phyloP scores from a whole-genome alignment of 306 rosid species.

The Lathyrus oleraceus region DNA sequence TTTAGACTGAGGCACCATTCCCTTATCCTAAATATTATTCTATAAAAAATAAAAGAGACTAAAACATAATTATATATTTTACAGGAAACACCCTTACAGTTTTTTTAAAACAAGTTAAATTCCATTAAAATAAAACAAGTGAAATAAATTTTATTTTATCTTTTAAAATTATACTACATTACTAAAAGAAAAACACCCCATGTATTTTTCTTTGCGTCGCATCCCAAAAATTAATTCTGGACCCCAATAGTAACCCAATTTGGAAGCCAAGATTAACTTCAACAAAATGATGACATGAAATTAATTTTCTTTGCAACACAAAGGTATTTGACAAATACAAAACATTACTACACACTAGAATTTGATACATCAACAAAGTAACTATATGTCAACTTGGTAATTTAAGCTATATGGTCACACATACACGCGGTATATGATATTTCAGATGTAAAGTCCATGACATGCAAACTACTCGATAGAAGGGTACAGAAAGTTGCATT shows the following conservation, averaged over 20 bases:
- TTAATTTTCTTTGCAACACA: neutral
- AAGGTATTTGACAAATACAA: neutral
- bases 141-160: too few species aligned
- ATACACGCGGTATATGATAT: neutral
- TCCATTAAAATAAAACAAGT: too few species aligned
- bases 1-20: too few species aligned
- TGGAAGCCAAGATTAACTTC: neutral
- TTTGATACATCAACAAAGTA: neutral
- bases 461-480: neutral
- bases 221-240: too few species aligned
- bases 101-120: too few species aligned
- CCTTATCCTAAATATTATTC: too few species aligned
- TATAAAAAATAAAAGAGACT: too few species aligned
- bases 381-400: neutral
- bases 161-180: too few species aligned
- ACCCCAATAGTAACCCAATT: neutral
- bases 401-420: neutral
- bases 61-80: too few species aligned
- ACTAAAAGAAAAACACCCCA: too few species aligned
- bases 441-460: slow-evolving; percentile 26
- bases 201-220: too few species aligned
- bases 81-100: too few species aligned
- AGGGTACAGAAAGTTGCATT: neutral
- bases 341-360: neutral
- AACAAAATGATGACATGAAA: neutral